Percentiles rank a stretch among this genome's conserved stretches.
Conservation (phyloP, 257 asterid species). For the Ballota nigra region DNA sequence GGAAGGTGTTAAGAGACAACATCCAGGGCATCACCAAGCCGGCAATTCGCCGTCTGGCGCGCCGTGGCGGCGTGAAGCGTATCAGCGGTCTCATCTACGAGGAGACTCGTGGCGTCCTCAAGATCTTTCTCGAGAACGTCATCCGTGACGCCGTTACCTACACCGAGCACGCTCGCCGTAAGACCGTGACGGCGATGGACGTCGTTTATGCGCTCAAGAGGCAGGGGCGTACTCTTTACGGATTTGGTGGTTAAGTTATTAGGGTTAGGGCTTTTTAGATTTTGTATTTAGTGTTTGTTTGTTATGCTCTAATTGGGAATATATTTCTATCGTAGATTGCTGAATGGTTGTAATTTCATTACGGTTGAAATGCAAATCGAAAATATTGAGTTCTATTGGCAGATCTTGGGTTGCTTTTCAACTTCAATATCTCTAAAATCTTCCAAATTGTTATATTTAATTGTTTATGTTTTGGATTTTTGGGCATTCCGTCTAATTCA, state of each 20-base stretch:
- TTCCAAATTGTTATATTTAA: not conserved
- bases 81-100: slow-evolving; percentile 37
- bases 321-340: not conserved
- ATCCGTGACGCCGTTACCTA: slow-evolving; percentile 32
- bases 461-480: not conserved
- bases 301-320: not conserved
- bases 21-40: slow-evolving; percentile 41
- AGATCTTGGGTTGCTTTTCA: not conserved
- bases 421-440: not conserved
- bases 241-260: slow-evolving; percentile 32
- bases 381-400: not conserved
- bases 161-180: slow-evolving; percentile 31
- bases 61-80: slow-evolving; percentile 42
- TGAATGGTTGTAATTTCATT: not conserved
- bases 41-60: slow-evolving; percentile 39
- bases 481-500: too few species aligned
- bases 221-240: slow-evolving; percentile 42
- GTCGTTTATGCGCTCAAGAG: slow-evolving; percentile 43
- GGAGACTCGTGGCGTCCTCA: slow-evolving; percentile 31
- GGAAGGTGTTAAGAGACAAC: slow-evolving; percentile 38
- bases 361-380: not conserved
- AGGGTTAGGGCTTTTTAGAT: slow-evolving; percentile 8
- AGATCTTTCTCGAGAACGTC: slow-evolving; percentile 32
- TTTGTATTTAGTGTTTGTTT: not conserved
- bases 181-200: slow-evolving; percentile 41